Conservation (phyloP, 108 stramenopile genomes). For the Discostella pseudostelligera region DNA sequence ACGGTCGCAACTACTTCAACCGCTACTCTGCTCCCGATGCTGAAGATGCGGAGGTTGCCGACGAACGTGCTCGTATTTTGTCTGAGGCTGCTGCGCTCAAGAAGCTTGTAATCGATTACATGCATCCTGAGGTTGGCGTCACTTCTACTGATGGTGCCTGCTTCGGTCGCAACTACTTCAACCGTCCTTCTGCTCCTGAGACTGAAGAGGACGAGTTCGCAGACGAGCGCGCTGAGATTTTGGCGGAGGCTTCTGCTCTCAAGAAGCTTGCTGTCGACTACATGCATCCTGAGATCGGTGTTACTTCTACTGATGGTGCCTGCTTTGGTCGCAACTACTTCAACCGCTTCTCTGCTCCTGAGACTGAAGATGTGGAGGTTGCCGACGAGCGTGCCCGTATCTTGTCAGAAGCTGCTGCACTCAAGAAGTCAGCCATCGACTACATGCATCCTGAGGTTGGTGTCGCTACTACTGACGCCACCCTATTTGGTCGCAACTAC, state of each 20-base stretch:
- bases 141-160: slow-evolving; percentile 39
- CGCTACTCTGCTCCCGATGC: slow-evolving; percentile 53
- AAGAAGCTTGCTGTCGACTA: slow-evolving; percentile 32
- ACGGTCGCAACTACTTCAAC: slow-evolving; percentile 63
- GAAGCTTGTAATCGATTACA: slow-evolving; percentile 52
- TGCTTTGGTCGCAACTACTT: slow-evolving; percentile 43
- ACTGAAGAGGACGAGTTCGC: slow-evolving; percentile 24
- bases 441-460: slow-evolving; percentile 50
- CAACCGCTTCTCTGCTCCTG: slow-evolving; percentile 13
- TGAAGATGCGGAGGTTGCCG: slow-evolving; percentile 20
- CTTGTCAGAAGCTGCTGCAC: slow-evolving; percentile 44
- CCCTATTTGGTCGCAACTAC: slow-evolving; percentile 54
- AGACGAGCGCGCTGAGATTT: slow-evolving; percentile 17
- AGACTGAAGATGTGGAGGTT: slow-evolving; percentile 42
- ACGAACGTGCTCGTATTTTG: slow-evolving; percentile 49
- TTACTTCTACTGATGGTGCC: slow-evolving; percentile 14
- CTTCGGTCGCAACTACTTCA: slow-evolving; percentile 66
- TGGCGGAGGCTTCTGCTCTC: slow-evolving; percentile 27
- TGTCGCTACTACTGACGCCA: slow-evolving; percentile 22
- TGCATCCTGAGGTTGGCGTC: slow-evolving; percentile 66
- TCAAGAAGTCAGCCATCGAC: slow-evolving; percentile 52
- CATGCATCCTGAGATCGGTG: slow-evolving; percentile 34
- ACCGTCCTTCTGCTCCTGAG: slow-evolving; percentile 60
- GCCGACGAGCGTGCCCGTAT: slow-evolving; percentile 59
- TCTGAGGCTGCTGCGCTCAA: slow-evolving; percentile 56